A percentile compares a stretch with the other conserved stretches of the same genome.
Conservation (phyloP, 257 asterid genomes). For the Nemophila menziesii region DNA sequence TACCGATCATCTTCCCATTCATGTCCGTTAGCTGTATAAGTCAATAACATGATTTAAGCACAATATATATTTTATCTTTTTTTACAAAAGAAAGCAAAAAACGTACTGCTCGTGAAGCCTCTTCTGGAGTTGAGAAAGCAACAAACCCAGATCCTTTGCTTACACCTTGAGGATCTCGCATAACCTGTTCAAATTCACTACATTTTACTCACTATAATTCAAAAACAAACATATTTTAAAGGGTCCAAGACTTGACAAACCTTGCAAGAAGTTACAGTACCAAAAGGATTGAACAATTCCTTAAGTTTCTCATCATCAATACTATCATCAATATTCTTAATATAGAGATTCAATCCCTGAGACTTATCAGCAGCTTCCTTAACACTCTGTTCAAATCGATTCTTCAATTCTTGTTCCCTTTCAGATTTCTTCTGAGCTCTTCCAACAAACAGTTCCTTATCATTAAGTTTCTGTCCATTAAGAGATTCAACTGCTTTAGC, state of each 20-base stretch:
- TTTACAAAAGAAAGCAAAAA: neutral
- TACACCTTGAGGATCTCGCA: conserved; percentile 78
- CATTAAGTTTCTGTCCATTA: conserved; percentile 55
- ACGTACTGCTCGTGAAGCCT: conserved; percentile 85
- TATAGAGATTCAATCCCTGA: conserved; percentile 65
- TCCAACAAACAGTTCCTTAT: conserved; percentile 82
- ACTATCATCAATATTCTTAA: conserved; percentile 79
- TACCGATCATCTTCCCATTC: conserved; percentile 75
- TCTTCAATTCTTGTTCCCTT: conserved; percentile 61
- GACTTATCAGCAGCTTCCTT: conserved; percentile 77
- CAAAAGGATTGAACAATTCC: conserved; percentile 72
- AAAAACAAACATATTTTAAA: neutral
- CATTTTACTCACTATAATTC: neutral
- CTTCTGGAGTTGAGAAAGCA: conserved; percentile 80
- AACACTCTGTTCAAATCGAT: conserved; percentile 62
- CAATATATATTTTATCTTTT: too few relatives aligned
- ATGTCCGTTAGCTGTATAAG: conserved; percentile 57
- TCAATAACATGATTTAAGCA: neutral
- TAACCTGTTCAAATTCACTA: conserved; percentile 39
- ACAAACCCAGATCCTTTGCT: conserved; percentile 98
- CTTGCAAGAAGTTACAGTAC: conserved; percentile 86
- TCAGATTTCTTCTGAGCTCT: conserved; percentile 93
- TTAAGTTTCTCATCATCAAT: conserved; percentile 75
- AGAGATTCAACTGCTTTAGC: conserved; percentile 75
- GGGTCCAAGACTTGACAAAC: conserved; percentile 18